Evolutionary conservation across 1,284 basidiomycete species (phyloP).

Genomic region (Ustilago curta): DNA sequence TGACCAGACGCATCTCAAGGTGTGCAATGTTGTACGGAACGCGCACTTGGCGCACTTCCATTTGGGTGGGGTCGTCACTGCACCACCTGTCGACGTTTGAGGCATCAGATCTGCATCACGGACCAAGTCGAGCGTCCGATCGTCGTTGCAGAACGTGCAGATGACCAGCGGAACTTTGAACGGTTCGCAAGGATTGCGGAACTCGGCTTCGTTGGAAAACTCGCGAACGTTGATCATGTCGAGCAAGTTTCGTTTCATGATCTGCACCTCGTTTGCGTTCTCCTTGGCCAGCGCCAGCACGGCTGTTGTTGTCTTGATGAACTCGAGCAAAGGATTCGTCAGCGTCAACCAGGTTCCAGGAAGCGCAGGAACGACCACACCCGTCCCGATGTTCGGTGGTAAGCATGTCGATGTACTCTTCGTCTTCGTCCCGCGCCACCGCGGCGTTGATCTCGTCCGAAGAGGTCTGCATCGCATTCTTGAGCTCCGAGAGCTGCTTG

Average conservation of each 20-base stretch:
- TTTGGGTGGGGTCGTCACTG: slow-evolving; percentile 15
- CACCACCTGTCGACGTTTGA: slow-evolving; percentile 30
- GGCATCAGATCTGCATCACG: slow-evolving; percentile 89
- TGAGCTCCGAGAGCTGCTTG: slow-evolving; percentile 77
- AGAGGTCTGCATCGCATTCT: slow-evolving; percentile 29
- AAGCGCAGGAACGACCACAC: slow-evolving; percentile 77
- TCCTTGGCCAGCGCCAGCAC: slow-evolving; percentile 79
- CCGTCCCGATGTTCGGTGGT: slow-evolving; percentile 71
- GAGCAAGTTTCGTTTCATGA: slow-evolving; percentile 88
- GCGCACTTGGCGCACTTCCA: slow-evolving; percentile 75
- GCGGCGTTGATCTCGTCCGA: slow-evolving; percentile 69
- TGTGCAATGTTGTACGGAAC: slow-evolving; percentile 85
- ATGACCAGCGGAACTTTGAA: slow-evolving; percentile 88
- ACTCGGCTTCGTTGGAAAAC: slow-evolving; percentile 73
- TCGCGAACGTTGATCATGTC: slow-evolving; percentile 89
- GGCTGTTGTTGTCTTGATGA: slow-evolving; percentile 88
- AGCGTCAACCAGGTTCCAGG: slow-evolving; percentile 85
- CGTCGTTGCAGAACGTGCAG: slow-evolving; percentile 87
- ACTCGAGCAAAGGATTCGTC: slow-evolving; percentile 83
- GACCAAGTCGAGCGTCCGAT: slow-evolving; percentile 93
- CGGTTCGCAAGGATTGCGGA: slow-evolving; percentile 91
- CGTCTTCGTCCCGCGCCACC: slow-evolving; percentile 74
- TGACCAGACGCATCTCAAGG: slow-evolving; percentile 88
- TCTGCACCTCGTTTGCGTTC: slow-evolving; percentile 83
- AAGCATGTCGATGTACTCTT: slow-evolving; percentile 71